Base-by-base conservation (phyloP, 768 basidiomycete genomes). In the Melanogaster broomeanus region DNA sequence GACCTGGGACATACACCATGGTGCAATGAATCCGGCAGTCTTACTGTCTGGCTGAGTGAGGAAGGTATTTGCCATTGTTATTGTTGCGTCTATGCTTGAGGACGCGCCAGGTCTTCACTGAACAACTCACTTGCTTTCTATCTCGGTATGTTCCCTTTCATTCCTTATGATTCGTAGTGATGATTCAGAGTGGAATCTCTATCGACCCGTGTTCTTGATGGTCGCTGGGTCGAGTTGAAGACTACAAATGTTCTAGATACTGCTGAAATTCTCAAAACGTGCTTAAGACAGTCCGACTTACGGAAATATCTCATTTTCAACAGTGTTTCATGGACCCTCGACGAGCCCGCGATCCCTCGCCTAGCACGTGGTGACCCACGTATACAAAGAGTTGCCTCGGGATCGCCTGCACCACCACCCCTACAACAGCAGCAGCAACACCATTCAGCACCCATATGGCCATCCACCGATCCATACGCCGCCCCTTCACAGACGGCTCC, bases 101-200 rank as follows among this genome's bases (percentile, higher is more conserved):
- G n/a, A n/a, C 15, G 5, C 35, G 18, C 35, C n/a, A 37, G 18
- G 18, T 30, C 25, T 43, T 43, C 19, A 6, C 28, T 11, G 18
- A 27, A 13, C 45, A 40, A 34, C 18, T 27, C 33, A 42, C 58
- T 28, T 10, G 2, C 44, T 21, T 27, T 27, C 27, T 18, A 16
- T 42, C 27, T 25, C 58, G 50, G 67, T 72, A 35, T 67, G 65
- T 51, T 48, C 54, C 21, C 10, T 45, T 58, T 45, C 49, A 8
- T 8, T 30, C 44, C 37, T 31, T n/a, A 25, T 34, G 2, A 35
- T 53, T 31, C 31, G 19, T 60, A 28, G 67, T 68, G 90, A 93
- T 92, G 88, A 93, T 82, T 88, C 85, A 88, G 90, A 93, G 90
- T 93, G 90, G 90, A 90, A 84, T 74, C 90, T 86, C 72, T 68